Conservation (phyloP, 768 basidiomycete genomes). For the Cyclocybe aegerita region DNA sequence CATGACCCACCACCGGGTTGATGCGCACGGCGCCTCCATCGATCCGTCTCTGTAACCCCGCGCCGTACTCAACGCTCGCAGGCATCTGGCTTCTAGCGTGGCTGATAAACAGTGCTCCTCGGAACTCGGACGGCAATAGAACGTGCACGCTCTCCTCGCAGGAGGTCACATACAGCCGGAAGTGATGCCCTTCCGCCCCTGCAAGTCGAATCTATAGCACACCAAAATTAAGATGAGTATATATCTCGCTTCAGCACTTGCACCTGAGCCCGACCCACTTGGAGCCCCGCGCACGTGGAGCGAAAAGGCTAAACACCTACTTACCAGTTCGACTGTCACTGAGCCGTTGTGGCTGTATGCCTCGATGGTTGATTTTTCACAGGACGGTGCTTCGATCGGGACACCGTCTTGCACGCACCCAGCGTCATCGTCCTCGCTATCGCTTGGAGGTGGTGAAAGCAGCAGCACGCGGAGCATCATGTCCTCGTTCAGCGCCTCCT, state of each 20-base stretch:
- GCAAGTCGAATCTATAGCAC: conserved; percentile 5
- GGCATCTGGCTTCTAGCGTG: not conserved
- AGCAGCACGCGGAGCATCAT: conserved; percentile 8
- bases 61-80: conserved; percentile 2
- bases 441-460: not conserved
- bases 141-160: conserved; percentile 8
- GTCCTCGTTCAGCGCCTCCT: conserved; percentile 10
- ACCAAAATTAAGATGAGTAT: not conserved
- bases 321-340: conserved; percentile 9
- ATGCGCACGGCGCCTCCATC: conserved; percentile 7
- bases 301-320: not conserved
- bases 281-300: too few relatives aligned
- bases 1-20: conserved; percentile 1
- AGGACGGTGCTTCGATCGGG: not conserved
- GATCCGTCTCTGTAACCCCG: conserved; percentile 7
- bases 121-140: conserved; percentile 13
- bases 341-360: conserved; percentile 7
- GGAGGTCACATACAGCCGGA: conserved; percentile 9
- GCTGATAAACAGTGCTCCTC: conserved; percentile 7
- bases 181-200: conserved; percentile 9
- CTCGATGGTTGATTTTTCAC: conserved; percentile 7
- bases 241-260: too few relatives aligned
- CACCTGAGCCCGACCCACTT: too few relatives aligned
- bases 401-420: too few relatives aligned
- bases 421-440: too few relatives aligned